A percentile compares a stretch with the other conserved stretches of the same genome.
These are phyloP conservation scores for Puccinia coronata DNA, from an alignment of 1,284 basidiomycete genomes.

Conservation along the genomic window DNA sequence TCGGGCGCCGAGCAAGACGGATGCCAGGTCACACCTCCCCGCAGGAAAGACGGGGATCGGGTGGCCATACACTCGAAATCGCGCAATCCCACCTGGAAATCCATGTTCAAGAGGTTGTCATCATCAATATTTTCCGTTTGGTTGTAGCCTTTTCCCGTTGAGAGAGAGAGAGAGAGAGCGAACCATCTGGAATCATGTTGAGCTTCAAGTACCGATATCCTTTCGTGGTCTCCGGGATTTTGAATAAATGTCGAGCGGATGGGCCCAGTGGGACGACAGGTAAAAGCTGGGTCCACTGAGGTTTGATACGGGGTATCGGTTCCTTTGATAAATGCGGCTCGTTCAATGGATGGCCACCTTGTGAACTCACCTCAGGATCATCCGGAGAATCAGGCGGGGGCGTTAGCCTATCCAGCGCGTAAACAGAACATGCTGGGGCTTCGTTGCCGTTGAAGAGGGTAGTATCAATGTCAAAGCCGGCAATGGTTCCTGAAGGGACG, in stretches of 20 bases:
- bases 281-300: conserved; percentile 55
- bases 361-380: conserved; percentile 14
- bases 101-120: too few species aligned
- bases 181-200: conserved; percentile 44
- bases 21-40: conserved; percentile 76
- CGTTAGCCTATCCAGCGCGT: conserved; percentile 13
- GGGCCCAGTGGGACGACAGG: conserved; percentile 54
- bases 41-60: conserved; percentile 51
- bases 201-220: conserved; percentile 39
- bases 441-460: conserved; percentile 97
- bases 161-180: not conserved
- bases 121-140: conserved; percentile 71
- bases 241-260: conserved; percentile 46
- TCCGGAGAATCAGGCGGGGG: conserved; percentile 6
- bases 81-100: conserved; percentile 75
- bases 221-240: conserved; percentile 17
- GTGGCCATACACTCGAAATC: conserved; percentile 64
- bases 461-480: conserved; percentile 94
- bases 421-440: conserved; percentile 55
- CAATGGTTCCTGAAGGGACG: conserved; percentile 67
- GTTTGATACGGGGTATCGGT: too few species aligned
- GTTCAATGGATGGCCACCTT: too few species aligned
- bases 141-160: conserved; percentile 2
- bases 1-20: conserved; percentile 83
- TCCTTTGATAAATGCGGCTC: too few species aligned